Conservation (phyloP, 495 filamentous ascomycete species). For the Penicillium daleae region DNA sequence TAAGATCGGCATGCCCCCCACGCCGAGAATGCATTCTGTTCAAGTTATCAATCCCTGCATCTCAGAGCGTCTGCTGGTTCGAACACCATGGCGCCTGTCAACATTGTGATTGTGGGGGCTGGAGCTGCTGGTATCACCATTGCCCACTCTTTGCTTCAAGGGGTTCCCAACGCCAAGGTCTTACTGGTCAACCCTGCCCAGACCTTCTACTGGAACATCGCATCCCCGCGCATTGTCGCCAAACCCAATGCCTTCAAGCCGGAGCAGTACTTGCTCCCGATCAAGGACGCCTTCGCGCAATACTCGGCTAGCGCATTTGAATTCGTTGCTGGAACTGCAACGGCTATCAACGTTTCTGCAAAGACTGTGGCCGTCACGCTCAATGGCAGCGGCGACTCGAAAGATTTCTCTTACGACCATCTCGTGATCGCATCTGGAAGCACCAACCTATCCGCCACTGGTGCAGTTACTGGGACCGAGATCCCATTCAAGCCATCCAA, state of each 20-base stretch:
- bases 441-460: conserved; percentile 49
- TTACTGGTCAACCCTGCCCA: conserved; percentile 59
- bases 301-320: conserved; percentile 55
- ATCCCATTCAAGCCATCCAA: conserved; percentile 57
- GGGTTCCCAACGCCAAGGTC: conserved; percentile 52
- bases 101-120: conserved; percentile 67
- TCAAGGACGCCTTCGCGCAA: conserved; percentile 54
- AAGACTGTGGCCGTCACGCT: conserved; percentile 48
- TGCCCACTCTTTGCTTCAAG: conserved; percentile 62
- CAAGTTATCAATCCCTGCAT: conserved; percentile 1
- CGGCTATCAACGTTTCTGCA: conserved; percentile 45
- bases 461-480: conserved; percentile 38
- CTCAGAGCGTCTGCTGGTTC: not conserved
- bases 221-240: conserved; percentile 50
- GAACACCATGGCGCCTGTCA: conserved; percentile 28
- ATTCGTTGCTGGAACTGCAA: conserved; percentile 59
- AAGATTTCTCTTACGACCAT: conserved; percentile 52
- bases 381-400: conserved; percentile 28
- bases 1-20: conserved; percentile 12
- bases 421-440: conserved; percentile 58
- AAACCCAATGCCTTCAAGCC: conserved; percentile 43
- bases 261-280: conserved; percentile 51
- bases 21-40: not conserved
- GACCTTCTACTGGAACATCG: conserved; percentile 57
- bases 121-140: conserved; percentile 60